Conservation (phyloP, 257 asterid genomes). For the Solanum neorickii region DNA sequence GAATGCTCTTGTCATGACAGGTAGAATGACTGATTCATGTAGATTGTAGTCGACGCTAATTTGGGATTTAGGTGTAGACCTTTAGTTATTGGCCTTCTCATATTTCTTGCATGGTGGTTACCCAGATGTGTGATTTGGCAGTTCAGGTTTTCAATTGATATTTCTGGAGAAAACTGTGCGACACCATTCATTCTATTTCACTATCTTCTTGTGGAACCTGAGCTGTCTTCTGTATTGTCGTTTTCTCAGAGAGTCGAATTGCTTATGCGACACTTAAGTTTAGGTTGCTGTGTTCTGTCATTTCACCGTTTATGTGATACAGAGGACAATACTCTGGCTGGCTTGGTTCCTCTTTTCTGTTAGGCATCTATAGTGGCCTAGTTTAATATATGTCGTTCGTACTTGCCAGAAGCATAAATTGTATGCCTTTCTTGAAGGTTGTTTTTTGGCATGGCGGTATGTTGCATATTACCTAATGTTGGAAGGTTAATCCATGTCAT, state of each 20-base stretch:
- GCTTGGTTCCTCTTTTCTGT: not conserved
- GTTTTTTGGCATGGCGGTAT: not conserved
- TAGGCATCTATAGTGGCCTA: not conserved
- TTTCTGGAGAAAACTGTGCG: not conserved
- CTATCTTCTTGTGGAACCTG: not conserved
- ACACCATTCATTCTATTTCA: not conserved
- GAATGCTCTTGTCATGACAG: not conserved
- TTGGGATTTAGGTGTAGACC: not conserved
- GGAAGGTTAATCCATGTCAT: not conserved
- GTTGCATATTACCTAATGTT: not conserved
- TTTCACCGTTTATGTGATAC: not conserved
- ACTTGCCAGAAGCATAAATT: not conserved
- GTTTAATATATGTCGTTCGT: not conserved
- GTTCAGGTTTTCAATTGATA: not conserved
- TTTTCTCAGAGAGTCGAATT: not conserved
- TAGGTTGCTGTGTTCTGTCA: not conserved
- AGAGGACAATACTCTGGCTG: not conserved
- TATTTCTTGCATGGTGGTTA: not conserved
- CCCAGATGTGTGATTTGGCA: not conserved
- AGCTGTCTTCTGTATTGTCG: not conserved
- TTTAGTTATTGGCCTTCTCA: not conserved
- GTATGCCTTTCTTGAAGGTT: not conserved
- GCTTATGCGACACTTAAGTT: not conserved
- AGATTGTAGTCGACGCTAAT: not conserved
- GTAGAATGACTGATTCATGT: not conserved